Evolutionary conservation across 2,329 filamentous ascomycete species (phyloP).

Genomic region (Pseudogymnoascus sp.): DNA sequence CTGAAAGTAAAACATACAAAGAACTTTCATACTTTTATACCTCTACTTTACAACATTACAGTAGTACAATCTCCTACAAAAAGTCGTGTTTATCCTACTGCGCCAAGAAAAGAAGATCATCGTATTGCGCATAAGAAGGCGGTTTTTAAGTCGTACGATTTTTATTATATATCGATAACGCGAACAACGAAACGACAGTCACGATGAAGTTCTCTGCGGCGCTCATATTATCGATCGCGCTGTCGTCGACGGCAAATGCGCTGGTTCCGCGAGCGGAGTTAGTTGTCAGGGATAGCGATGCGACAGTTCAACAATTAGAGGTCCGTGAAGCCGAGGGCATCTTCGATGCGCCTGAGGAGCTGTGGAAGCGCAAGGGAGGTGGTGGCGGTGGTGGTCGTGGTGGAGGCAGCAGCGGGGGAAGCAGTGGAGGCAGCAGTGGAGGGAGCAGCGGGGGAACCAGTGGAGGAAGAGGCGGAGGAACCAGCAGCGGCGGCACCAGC

Average conservation of each 20-base stretch:
- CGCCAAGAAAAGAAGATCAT: neutral
- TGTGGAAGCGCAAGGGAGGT: slow-evolving; percentile 56
- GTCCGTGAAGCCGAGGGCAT: neutral
- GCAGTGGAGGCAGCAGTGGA: neutral
- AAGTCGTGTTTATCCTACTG: neutral
- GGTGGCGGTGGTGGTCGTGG: slow-evolving; percentile 46
- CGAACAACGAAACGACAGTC: neutral
- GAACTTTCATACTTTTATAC: neutral
- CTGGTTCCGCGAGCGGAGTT: neutral
- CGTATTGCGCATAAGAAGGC: neutral
- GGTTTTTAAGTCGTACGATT: neutral
- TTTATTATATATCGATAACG: neutral
- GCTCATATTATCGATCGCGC: slow-evolving; percentile 1
- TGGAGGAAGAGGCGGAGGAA: neutral
- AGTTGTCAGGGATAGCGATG: neutral
- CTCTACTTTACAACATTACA: neutral
- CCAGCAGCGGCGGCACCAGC: neutral
- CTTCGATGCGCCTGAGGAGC: slow-evolving; percentile 30
- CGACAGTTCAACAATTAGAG: neutral
- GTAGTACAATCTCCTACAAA: neutral
- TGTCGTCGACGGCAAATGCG: neutral
- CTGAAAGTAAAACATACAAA: neutral
- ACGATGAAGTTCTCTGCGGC: slow-evolving; percentile 7
- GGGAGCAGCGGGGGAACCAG: neutral
- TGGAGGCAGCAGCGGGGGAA: slow-evolving; percentile 12